Evolutionary conservation across 225 moss, liverwort and hornwort genomes (phyloP).

Genomic region (Straminergon stramineum): DNA sequence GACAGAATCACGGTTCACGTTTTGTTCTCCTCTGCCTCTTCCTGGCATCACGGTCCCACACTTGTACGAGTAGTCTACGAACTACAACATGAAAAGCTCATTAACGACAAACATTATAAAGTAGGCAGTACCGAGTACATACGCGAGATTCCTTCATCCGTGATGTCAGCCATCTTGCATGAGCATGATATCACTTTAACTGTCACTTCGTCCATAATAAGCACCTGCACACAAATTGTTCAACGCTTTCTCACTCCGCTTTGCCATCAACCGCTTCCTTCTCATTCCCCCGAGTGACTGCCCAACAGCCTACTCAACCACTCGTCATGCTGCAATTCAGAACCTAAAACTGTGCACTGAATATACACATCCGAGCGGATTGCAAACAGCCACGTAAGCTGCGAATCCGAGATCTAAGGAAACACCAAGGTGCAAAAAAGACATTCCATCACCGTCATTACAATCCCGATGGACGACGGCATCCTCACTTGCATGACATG

Average conservation of each 20-base stretch:
- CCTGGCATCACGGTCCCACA: neutral
- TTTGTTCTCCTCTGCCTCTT: neutral
- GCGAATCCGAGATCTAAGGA: neutral
- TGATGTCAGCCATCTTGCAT: slow-evolving; percentile 96
- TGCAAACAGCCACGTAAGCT: neutral
- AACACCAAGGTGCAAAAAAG: neutral
- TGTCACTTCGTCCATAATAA: slow-evolving; percentile 87
- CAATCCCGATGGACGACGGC: neutral
- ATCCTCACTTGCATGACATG: neutral
- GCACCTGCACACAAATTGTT: slow-evolving; percentile 55
- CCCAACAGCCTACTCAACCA: neutral
- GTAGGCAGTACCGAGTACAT: neutral
- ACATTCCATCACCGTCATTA: neutral
- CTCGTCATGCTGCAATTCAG: neutral
- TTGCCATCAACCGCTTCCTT: neutral
- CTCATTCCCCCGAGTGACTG: neutral
- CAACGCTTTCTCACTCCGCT: neutral
- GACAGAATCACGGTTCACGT: neutral
- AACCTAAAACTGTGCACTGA: neutral
- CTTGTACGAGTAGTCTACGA: neutral
- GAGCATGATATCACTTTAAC: slow-evolving; percentile 92
- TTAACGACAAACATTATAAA: neutral
- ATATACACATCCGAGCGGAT: neutral
- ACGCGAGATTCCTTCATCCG: slow-evolving; percentile 96
- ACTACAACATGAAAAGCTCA: neutral